phyloP scores from a whole-genome alignment of 2,329 filamentous ascomycete genomes.

The Grosmannia huntii region DNA sequence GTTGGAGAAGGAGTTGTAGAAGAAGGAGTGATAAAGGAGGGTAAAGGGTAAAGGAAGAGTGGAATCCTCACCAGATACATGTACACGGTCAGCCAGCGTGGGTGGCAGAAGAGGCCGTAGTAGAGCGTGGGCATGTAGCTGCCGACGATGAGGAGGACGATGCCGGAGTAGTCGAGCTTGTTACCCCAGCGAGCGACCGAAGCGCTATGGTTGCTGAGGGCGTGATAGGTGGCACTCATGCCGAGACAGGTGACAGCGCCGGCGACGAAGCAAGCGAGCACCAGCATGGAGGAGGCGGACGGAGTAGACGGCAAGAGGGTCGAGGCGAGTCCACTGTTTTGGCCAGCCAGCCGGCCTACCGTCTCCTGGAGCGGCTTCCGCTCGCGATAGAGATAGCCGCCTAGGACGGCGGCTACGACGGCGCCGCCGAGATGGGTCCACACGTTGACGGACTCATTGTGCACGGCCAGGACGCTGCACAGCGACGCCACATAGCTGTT shows the following conservation, averaged over 20 bases:
- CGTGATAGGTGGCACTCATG: slow-evolving; percentile 77
- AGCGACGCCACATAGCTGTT: slow-evolving; percentile 34
- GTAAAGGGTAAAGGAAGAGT: too few relatives aligned
- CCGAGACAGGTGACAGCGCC: slow-evolving; percentile 62
- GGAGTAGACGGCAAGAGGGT: not conserved
- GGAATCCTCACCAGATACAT: slow-evolving; percentile 62
- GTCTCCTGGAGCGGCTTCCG: not conserved
- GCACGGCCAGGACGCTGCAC: slow-evolving; percentile 36
- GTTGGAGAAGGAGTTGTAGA: not conserved
- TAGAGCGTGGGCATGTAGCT: slow-evolving; percentile 82
- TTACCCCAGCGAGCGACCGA: slow-evolving; percentile 73
- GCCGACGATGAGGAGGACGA: slow-evolving; percentile 82
- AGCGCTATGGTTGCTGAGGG: slow-evolving; percentile 73
- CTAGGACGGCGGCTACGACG: slow-evolving; percentile 39
- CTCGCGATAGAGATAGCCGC: slow-evolving; percentile 28
- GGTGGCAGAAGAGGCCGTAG: slow-evolving; percentile 69
- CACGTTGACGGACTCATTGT: slow-evolving; percentile 53
- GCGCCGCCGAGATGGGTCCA: slow-evolving; percentile 55
- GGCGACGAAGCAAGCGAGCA: slow-evolving; percentile 66
- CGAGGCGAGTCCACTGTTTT: not conserved
- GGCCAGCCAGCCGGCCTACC: not conserved
- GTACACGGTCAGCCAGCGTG: slow-evolving; percentile 54
- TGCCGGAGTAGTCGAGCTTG: slow-evolving; percentile 88
- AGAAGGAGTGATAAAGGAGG: too few relatives aligned
- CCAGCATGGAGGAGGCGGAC: slow-evolving; percentile 47